Evolutionary conservation across 352 stramenopile genomes (phyloP).

Genomic region (Phytopythium vexans): DNA sequence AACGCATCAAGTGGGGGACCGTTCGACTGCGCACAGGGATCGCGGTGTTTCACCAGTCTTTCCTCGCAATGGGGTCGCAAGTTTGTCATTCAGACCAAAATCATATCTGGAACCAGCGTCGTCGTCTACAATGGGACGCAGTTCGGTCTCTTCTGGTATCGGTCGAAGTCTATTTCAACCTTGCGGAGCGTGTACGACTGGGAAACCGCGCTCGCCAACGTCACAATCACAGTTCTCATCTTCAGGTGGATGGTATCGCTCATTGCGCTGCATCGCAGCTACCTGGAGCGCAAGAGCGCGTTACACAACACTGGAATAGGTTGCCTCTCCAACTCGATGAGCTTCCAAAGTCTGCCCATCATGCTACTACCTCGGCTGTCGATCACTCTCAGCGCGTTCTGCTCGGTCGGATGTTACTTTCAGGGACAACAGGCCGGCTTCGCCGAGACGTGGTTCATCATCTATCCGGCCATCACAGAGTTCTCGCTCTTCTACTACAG

Average conservation of each 20-base stretch:
- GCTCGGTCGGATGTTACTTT: constrained; percentile 14
- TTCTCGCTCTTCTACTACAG: constrained; percentile 23
- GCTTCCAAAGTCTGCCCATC: constrained; percentile 16
- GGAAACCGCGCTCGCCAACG: constrained; percentile 4
- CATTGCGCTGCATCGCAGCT: constrained; percentile 3
- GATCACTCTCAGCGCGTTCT: constrained; percentile 19
- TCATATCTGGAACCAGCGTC: neutral
- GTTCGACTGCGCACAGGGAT: no score
- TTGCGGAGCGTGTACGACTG: constrained; percentile 4
- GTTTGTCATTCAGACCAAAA: no score
- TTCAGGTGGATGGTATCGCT: constrained; percentile 3
- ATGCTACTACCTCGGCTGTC: constrained; percentile 15
- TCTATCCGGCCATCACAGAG: constrained; percentile 26
- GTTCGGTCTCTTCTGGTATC: constrained; percentile 5
- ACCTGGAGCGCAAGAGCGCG: neutral
- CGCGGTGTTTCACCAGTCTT: no score
- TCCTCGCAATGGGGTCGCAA: no score
- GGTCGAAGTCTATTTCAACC: neutral
- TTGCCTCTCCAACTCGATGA: constrained; percentile 10
- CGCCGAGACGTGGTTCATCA: constrained; percentile 23
- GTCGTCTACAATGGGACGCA: neutral
- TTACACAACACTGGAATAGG: constrained; percentile 6
- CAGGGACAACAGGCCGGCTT: constrained; percentile 21
- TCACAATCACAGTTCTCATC: constrained; percentile 2
- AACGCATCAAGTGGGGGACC: neutral